Evolutionary conservation across 495 filamentous ascomycete genomes (phyloP).

Genomic region (Penicillium coffeae): DNA sequence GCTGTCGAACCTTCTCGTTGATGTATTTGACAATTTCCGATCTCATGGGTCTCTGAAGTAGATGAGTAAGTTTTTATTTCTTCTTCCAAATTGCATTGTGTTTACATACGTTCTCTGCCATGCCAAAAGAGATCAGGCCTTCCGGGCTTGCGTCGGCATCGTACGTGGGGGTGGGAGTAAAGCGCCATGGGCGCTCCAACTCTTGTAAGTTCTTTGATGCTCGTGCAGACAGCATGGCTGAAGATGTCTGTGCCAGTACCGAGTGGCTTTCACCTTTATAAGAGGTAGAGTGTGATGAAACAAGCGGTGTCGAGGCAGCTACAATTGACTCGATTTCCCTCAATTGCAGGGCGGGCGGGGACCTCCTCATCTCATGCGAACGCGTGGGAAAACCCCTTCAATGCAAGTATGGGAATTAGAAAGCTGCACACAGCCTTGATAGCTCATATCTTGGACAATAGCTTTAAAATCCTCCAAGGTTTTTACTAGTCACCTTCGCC

Average conservation of each 20-base stretch:
- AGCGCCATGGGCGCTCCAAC: conserved; percentile 28
- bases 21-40: conserved; percentile 30
- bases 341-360: not conserved
- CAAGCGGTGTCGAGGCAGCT: not conserved
- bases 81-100: not conserved
- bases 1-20: conserved; percentile 31
- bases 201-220: conserved; percentile 22
- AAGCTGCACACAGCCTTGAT: too few relatives aligned
- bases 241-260: too few relatives aligned
- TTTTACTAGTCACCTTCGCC: too few relatives aligned
- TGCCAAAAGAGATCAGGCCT: conserved; percentile 32
- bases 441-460: too few relatives aligned
- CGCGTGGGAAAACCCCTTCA: too few relatives aligned
- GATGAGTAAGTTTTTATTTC: not conserved
- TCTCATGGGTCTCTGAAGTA: conserved; percentile 24
- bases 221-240: conserved; percentile 29
- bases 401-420: too few relatives aligned
- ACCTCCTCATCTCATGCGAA: too few relatives aligned
- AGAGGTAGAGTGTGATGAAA: conserved; percentile 6
- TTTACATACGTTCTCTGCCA: conserved; percentile 32
- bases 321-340: not conserved
- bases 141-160: conserved; percentile 25
- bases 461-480: too few relatives aligned
- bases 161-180: conserved; percentile 26
- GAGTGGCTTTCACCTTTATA: too few relatives aligned